Evolutionary conservation across 2,329 filamentous ascomycete genomes (phyloP), one percentile per base, ranked within the genome.

Genomic region (Leptographium procerum): DNA sequence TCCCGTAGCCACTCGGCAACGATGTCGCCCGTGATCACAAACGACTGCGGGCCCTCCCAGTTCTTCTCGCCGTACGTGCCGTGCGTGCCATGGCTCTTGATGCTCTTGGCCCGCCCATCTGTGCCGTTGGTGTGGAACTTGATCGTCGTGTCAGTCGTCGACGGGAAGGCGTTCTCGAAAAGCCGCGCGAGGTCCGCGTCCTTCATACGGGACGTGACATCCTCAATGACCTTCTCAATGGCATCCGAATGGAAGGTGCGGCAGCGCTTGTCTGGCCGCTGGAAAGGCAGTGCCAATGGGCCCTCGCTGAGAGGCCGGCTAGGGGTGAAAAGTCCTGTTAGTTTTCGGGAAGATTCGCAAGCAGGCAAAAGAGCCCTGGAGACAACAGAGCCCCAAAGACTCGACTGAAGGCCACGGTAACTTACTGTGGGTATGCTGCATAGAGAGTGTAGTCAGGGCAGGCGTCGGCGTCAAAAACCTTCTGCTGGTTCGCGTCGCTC

Each of bases 161-260:
- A 95, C 5, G 92, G 92, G 64, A 95, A 97, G 2, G 92, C 86
- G 69, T 99, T 99, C 69, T 95, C 90, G 69, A 99, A 99, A 13
- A 99, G 77, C 29, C 91, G 85, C 4, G 92, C 92, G 14, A 99
- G 81, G 66, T 97, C 94, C 19, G 87, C 86, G 66, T 97, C 87
- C 60, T 85, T 79, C 74, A 99, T 88, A 57, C 83, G 86, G 31
- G 82, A 79, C 7, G 87, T 94, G 64, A 99, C 78, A 64, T 96
- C 85, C 33, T 83, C 71, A 62, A 99, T 96, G 56, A 96, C 88
- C 66, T 88, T 80, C 70, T 99, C 94, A 52, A 97, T 95, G 4
- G 87, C 79, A 28, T 87, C 82, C 1, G 91, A 96, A 58, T 84
- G 82, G 72, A 97, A 99, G 0, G 91, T 96, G 62, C 94, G 88